phyloP scores from a whole-genome alignment of 208 protist genomes.

The Wallacemonas collosoma region DNA sequence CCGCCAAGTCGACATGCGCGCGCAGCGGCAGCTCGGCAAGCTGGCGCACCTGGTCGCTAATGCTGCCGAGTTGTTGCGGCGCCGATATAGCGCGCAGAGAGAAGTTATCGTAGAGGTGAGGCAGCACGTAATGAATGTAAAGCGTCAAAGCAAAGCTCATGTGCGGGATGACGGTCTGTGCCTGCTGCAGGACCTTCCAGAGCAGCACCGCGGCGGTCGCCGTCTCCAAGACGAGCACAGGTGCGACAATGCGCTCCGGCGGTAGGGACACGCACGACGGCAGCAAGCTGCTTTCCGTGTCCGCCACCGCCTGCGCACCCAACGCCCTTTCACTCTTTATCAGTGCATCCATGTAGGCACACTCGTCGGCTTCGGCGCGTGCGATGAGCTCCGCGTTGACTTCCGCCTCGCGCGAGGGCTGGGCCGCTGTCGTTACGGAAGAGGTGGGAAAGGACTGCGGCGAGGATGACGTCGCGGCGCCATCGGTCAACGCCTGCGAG shows the following conservation, averaged over 20 bases:
- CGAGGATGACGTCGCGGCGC: neutral
- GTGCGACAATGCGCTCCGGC: slow-evolving; percentile 48
- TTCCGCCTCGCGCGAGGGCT: neutral
- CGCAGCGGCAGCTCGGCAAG: slow-evolving; percentile 60
- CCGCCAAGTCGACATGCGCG: slow-evolving; percentile 27
- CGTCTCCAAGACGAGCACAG: slow-evolving; percentile 70
- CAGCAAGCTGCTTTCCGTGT: slow-evolving; percentile 12
- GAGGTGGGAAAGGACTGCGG: neutral
- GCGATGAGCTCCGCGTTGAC: neutral
- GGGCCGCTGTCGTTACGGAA: neutral
- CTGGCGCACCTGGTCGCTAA: slow-evolving; percentile 78
- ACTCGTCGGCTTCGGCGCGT: slow-evolving; percentile 16
- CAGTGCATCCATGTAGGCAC: slow-evolving; percentile 22
- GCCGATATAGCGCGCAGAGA: slow-evolving; percentile 30
- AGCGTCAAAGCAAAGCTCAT: slow-evolving; percentile 68
- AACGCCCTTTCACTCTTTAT: slow-evolving; percentile 34
- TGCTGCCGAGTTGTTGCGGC: slow-evolving; percentile 42
- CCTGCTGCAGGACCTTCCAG: slow-evolving; percentile 75
- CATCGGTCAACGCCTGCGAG: no score
- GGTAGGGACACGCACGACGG: slow-evolving; percentile 60
- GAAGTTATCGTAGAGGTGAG: slow-evolving; percentile 81
- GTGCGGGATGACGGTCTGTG: slow-evolving; percentile 41
- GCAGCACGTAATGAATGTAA: slow-evolving; percentile 65
- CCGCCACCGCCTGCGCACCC: slow-evolving; percentile 15
- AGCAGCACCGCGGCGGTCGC: slow-evolving; percentile 62